phyloP scores from a whole-genome alignment of 83 land plant species.

The Larix sibirica region DNA sequence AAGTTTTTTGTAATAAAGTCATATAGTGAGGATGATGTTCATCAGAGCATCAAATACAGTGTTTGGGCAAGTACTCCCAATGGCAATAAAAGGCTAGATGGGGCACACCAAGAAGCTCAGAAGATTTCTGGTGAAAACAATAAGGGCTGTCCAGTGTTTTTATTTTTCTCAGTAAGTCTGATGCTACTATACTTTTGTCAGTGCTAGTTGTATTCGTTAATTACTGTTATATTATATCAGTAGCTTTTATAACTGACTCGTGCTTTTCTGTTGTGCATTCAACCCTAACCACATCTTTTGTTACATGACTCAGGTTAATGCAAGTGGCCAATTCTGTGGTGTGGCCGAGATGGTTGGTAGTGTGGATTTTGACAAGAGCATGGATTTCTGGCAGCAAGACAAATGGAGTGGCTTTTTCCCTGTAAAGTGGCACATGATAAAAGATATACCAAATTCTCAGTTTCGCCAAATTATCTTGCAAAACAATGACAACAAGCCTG shows the following conservation, averaged over 20 bases:
- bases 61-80: constrained; percentile 89
- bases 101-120: constrained; percentile 66
- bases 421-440: constrained; percentile 76
- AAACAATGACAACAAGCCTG: constrained; percentile 77
- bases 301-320: constrained; percentile 63
- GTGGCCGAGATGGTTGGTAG: constrained; percentile 82
- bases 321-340: constrained; percentile 88
- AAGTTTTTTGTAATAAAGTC: constrained; percentile 85
- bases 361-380: constrained; percentile 74
- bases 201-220: neutral
- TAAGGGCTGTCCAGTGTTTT: constrained; percentile 59
- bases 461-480: constrained; percentile 70
- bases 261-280: neutral
- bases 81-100: constrained; percentile 76
- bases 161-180: constrained; percentile 48
- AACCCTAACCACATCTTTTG: neutral
- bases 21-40: constrained; percentile 87
- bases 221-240: neutral
- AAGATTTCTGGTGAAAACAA: constrained; percentile 24
- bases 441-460: constrained; percentile 70
- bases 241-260: neutral
- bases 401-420: constrained; percentile 90
- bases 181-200: neutral
- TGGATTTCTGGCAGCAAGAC: constrained; percentile 85
- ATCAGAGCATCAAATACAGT: constrained; percentile 80